Base-by-base conservation (phyloP, 2,329 filamentous ascomycete species). In the Pseudopithomyces maydicus region DNA sequence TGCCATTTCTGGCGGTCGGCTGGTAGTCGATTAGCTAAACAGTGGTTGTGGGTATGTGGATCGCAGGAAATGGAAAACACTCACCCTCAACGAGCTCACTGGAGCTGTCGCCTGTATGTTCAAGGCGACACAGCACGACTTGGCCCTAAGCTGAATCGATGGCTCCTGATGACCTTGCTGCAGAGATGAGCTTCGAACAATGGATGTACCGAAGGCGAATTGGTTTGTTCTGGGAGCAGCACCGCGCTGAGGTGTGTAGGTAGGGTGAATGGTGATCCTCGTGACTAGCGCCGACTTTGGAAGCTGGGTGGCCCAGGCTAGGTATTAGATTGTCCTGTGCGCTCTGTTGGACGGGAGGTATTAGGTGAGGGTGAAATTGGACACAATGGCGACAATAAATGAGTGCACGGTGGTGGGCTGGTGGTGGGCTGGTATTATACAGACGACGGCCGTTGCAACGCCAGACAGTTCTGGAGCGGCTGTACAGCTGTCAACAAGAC, bases 1-100 rank as follows among this genome's bases (percentile, higher is more conserved):
- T 79, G 95, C 95, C 95, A 98, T 99, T 62, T 70, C 59, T 64
- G 50, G 8, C 26, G 8, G 51, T 32, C 45, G 19, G 57, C 65
- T 68, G 35, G n/a, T 19, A 19, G 23, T 41, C 33, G 35, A 52
- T 64, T 50, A 64, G 61, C 53, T 41, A 23, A 22, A 12, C 36
- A 36, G 11, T 19, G 48, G 17, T n/a, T 45, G 14, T 48, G 46
- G 43, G 45, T 49, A 29, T 36, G 39, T 44, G 22, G 54, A 51
- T 39, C 32, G 19, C 35, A 49, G 10, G 8, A 5, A 47, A 29
- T 20, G 29, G 35, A 38, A n/a, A 38, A 44, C 56, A 67, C 69
- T 68, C 55, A 72, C 69, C 65, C 64, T 67, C 62, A 64, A 74
- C 62, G 60, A 65, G 59, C 67, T 65, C 68, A 62, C 55, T 64